Evolutionary conservation across 768 basidiomycete species (phyloP), one percentile per base, ranked within the genome.

Genomic region (Gloeopeniophorella convolvens): DNA sequence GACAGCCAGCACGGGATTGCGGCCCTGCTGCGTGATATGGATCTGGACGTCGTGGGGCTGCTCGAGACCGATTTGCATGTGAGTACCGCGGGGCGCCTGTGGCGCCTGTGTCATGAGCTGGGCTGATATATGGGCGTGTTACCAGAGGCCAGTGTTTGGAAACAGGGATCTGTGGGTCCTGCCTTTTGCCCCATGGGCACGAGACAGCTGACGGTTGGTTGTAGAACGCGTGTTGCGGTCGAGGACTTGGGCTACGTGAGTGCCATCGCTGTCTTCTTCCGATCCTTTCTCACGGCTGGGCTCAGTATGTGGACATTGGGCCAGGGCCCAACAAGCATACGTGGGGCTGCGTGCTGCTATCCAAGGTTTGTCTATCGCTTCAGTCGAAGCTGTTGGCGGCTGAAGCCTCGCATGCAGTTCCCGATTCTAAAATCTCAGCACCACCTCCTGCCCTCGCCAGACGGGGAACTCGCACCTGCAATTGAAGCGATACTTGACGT

Each of bases 311-410:
- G 4, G 92, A 95, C 60, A 71, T 91, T 12, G 92, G 92, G 2
- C 92, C 91, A 3, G 89, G 89, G 33, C 89, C 90, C 2, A 86
- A 89, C 61, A 71, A 81, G 43, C 90, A 94, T 61, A 94, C 91
- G 0, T 94, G 91, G 91, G 91, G 91, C 41, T 85, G 85, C 23
- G 81, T 75, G 5, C 70, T 94, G 2, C 68, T 94, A 2, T 89
- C 88, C 3, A 91, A 92, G 72, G 87, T 78, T 56, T 32, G 61
- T 50, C 34, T 16, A 20, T 27, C n/a, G n/a, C n/a, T 31, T 16
- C 12, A 20, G 23, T 27, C 18, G 18, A 26, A 5, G 10, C 15
- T 34, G 21, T 56, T 31, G 23, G 4, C 11, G 30, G 47, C 21
- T 44, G 23, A 32, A 20, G 9, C 50, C 41, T n/a, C 28, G 1